A percentile compares a stretch with the other conserved stretches of the same genome.
These are phyloP conservation scores for Rhizopogon vulgaris DNA, from an alignment of 768 basidiomycete genomes.

Conservation along the genomic window DNA sequence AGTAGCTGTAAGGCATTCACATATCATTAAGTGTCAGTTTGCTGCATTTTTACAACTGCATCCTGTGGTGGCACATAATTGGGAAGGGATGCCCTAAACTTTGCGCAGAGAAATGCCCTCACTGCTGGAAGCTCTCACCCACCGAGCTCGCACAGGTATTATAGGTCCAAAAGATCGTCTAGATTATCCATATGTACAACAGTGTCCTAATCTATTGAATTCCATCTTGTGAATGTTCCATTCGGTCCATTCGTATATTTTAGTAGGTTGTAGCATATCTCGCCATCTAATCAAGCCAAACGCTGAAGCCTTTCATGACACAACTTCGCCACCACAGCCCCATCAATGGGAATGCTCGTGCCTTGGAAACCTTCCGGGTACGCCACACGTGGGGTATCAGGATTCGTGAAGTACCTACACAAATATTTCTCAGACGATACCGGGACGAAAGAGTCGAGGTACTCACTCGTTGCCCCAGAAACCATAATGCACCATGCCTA, in stretches of 20 bases:
- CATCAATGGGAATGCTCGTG: constrained; percentile 81
- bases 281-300: too few species aligned
- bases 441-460: neutral
- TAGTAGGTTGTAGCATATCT: too few species aligned
- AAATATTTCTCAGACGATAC: neutral
- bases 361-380: constrained; percentile 90
- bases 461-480: constrained; percentile 74
- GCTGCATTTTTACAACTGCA: too few species aligned
- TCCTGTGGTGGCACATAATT: too few species aligned
- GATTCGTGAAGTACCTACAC: constrained; percentile 65
- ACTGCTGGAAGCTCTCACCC: too few species aligned
- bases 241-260: too few species aligned
- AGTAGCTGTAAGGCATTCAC: neutral
- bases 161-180: too few species aligned
- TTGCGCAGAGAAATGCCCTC: too few species aligned
- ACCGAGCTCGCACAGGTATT: too few species aligned
- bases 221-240: neutral
- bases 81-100: too few species aligned
- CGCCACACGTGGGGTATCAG: constrained; percentile 56
- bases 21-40: neutral
- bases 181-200: too few species aligned
- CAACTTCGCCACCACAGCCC: constrained; percentile 55
- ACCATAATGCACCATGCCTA: constrained; percentile 81
- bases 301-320: constrained; percentile 44
- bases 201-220: too few species aligned